These are phyloP conservation scores for Lasiodiplodia theobromae DNA, from an alignment of 2,329 filamentous ascomycete genomes.

Conservation along the genomic window DNA sequence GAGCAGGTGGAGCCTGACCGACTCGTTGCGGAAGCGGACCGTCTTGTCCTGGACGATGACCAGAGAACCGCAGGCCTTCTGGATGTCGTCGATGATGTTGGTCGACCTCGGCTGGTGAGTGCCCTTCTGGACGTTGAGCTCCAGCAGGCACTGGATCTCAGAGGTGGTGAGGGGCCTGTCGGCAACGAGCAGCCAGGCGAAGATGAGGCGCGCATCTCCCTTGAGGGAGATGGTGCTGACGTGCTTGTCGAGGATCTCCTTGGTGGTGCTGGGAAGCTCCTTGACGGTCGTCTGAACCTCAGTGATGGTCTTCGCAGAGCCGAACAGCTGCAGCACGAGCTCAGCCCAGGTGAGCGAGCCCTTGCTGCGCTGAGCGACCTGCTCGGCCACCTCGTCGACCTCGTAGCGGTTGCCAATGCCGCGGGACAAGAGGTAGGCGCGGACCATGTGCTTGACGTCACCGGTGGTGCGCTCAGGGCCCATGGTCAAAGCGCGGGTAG, in stretches of 20 bases:
- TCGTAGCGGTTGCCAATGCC: constrained; percentile 37
- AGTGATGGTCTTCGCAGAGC: constrained; percentile 45
- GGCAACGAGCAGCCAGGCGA: constrained; percentile 56
- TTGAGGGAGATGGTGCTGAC: constrained; percentile 41
- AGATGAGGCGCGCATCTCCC: constrained; percentile 48
- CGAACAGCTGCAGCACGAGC: constrained; percentile 50
- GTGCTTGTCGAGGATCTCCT: constrained; percentile 51
- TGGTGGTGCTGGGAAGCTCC: constrained; percentile 43
- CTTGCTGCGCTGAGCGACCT: constrained; percentile 49
- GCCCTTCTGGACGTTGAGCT: constrained; percentile 47
- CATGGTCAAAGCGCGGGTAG: constrained; percentile 42
- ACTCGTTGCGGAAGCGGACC: constrained; percentile 51
- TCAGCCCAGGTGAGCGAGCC: constrained; percentile 57
- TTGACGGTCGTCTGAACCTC: constrained; percentile 46
- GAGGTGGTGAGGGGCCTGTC: constrained; percentile 55
- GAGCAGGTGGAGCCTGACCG: constrained; percentile 52
- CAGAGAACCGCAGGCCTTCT: constrained; percentile 49
- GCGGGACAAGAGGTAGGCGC: constrained; percentile 37
- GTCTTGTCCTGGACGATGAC: constrained; percentile 53
- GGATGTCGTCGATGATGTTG: constrained; percentile 44
- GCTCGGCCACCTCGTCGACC: constrained; percentile 45
- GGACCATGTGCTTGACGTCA: constrained; percentile 40
- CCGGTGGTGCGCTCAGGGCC: constrained; percentile 46
- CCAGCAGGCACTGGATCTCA: constrained; percentile 54
- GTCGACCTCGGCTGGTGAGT: constrained; percentile 40